Percentiles rank a stretch among this genome's conserved stretches.
These are phyloP conservation scores for Nemania serpens DNA, from an alignment of 2,329 filamentous ascomycete species.

Conservation along the genomic window DNA sequence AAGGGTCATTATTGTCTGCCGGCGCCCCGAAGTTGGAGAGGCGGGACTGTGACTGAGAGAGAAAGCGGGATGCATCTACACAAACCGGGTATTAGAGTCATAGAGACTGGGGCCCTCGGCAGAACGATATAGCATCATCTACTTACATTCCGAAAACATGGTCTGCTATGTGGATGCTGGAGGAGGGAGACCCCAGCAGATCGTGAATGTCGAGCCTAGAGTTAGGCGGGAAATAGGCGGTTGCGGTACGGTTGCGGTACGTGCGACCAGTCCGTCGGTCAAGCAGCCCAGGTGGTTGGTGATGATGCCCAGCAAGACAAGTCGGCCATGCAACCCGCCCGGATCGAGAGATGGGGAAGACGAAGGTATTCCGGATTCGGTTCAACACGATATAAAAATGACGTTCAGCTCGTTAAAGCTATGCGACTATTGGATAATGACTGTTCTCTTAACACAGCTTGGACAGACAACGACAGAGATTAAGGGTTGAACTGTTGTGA, in stretches of 20 bases:
- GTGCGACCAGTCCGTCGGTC: conserved; percentile 6
- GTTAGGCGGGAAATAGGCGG: conserved; percentile 5
- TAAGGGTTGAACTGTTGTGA: background rate
- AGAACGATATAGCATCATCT: background rate
- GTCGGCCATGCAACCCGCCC: conserved; percentile 15
- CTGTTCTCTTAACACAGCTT: conserved; percentile 3
- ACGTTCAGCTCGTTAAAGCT: conserved; percentile 1
- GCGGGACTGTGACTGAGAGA: conserved; percentile 94
- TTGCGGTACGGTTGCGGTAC: conserved; percentile 4
- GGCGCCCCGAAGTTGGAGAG: conserved; percentile 71
- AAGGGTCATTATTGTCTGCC: conserved; percentile 53
- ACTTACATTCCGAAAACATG: conserved; percentile 91
- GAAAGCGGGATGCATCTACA: conserved; percentile 91
- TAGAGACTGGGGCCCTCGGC: background rate
- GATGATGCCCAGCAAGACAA: conserved; percentile 26
- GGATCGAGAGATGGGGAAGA: background rate
- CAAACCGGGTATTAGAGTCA: conserved; percentile 22
- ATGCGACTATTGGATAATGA: conserved; percentile 10
- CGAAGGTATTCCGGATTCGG: background rate
- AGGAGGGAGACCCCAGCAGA: conserved; percentile 41
- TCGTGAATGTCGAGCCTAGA: conserved; percentile 23
- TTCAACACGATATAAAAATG: background rate
- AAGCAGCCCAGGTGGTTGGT: conserved; percentile 22
- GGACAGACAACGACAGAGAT: conserved; percentile 8
- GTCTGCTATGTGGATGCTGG: conserved; percentile 30